Base-by-base conservation (phyloP, 768 basidiomycete genomes). In the Lentinus brumalis region DNA sequence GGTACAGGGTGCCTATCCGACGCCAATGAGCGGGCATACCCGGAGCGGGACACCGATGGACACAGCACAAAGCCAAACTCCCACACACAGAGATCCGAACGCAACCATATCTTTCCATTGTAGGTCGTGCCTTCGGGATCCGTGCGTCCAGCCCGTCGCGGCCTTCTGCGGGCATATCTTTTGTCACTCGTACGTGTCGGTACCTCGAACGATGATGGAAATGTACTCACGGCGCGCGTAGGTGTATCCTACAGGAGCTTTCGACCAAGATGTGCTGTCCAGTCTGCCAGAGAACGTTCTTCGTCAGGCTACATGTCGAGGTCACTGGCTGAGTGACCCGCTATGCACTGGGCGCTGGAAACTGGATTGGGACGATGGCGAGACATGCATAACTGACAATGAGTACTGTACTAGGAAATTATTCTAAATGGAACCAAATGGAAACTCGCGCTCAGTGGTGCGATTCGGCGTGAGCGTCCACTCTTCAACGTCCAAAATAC, bases 201-300 rank as follows among this genome's bases (percentile, higher is more conserved):
- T 15, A 30, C 29, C 15, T 10, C 29, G 6, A 8, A 30, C 5
- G 18, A 8, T 35, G 35, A 35, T 35, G 35, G n/a, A 14, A 1
- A 35, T 16, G 11, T 16, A 38, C 31, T n/a, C 16, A 26, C 9
- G 8, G 16, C 31, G 39, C 16, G n/a, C 38, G 21, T 38, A 55
- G 53, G 11, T 55, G 53, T 30, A 55, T 55, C 26, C 29, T 45
- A 3, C 53, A 55, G 16, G 53, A 30, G 53, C 12, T 55, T 29
- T 41, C 53, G 14, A 45, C 26, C 1, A 45, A 21, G 42, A 35
- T 31, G 41, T 55, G 53, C 9, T 55, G 53, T 26, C 53, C 53
- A 3, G 53, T 55, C 1, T 55, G 53, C 30, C 41, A 45, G 44
- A 42, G n/a, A 29, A 5, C n/a, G n/a, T 55, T 55, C 41, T 32